phyloP scores from a whole-genome alignment of 2,329 filamentous ascomycete species.

The Cadophora sp. region DNA sequence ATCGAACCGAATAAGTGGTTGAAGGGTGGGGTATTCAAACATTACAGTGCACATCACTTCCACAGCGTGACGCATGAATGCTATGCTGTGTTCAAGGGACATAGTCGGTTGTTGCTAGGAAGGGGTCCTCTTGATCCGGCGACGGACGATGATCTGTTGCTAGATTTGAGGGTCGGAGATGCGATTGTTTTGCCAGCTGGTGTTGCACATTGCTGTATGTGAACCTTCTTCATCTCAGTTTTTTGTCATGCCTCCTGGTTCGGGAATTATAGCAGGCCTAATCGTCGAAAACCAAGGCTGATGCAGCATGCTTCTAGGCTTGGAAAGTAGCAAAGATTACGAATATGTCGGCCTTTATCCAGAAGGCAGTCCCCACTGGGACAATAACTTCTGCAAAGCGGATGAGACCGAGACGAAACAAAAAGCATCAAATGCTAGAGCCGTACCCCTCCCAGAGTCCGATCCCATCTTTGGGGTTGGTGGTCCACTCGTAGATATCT shows the following conservation, averaged over 20 bases:
- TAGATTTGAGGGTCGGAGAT: constrained; percentile 42
- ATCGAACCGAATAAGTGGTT: constrained; percentile 46
- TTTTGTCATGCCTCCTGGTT: not conserved
- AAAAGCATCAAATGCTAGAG: constrained; percentile 33
- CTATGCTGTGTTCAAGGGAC: constrained; percentile 46
- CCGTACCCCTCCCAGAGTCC: constrained; percentile 31
- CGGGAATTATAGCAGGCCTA: not conserved
- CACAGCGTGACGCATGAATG: constrained; percentile 49
- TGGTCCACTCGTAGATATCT: constrained; percentile 34
- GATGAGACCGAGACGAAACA: constrained; percentile 28
- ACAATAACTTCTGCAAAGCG: constrained; percentile 40
- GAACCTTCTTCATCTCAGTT: not conserved
- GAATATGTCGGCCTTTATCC: constrained; percentile 48
- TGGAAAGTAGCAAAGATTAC: constrained; percentile 43
- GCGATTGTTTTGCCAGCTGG: constrained; percentile 48
- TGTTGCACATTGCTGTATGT: constrained; percentile 44
- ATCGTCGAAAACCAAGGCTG: constrained; percentile 7
- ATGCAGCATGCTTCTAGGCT: constrained; percentile 5
- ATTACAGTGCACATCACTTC: constrained; percentile 39
- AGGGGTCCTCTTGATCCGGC: constrained; percentile 40
- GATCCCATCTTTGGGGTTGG: constrained; percentile 35
- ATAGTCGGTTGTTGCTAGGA: constrained; percentile 44
- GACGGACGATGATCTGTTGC: constrained; percentile 25
- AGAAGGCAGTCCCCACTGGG: constrained; percentile 39
- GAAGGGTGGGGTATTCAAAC: constrained; percentile 41